Evolutionary conservation across 768 basidiomycete genomes (phyloP).

Genomic region (Boletus vinaceobasis): DNA sequence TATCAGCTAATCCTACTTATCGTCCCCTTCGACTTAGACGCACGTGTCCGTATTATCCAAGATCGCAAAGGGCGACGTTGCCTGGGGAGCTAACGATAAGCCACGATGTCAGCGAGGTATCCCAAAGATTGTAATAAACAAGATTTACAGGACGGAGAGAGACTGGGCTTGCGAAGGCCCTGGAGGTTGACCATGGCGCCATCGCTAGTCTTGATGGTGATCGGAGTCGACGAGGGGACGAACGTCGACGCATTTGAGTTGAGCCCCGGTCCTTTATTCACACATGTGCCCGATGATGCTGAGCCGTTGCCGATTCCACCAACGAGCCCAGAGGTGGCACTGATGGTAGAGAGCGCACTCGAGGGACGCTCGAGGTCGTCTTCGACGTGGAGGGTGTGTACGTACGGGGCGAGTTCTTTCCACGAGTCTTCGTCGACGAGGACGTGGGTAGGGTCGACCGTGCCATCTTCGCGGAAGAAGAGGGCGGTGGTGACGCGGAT

Average conservation of each 20-base stretch:
- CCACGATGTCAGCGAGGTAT: background rate
- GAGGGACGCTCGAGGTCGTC: slow-evolving; percentile 23
- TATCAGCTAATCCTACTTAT: background rate
- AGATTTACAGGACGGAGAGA: slow-evolving; percentile 25
- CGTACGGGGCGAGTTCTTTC: slow-evolving; percentile 30
- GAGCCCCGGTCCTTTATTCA: slow-evolving; percentile 3
- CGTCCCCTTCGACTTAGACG: slow-evolving; percentile 1
- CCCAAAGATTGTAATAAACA: too few relatives aligned
- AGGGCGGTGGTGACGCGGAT: slow-evolving; percentile 20
- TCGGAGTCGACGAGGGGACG: slow-evolving; percentile 13
- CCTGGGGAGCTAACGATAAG: slow-evolving; percentile 18
- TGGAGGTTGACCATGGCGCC: slow-evolving; percentile 15
- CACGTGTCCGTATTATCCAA: slow-evolving; percentile 19
- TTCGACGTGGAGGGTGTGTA: slow-evolving; percentile 31
- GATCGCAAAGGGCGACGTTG: slow-evolving; percentile 26
- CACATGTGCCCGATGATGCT: background rate
- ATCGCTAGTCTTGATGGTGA: slow-evolving; percentile 24
- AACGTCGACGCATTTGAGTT: slow-evolving; percentile 27
- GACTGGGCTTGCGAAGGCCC: slow-evolving; percentile 13
- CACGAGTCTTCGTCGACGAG: slow-evolving; percentile 32
- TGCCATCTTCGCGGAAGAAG: slow-evolving; percentile 31
- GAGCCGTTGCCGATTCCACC: background rate
- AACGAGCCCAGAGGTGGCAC: slow-evolving; percentile 2
- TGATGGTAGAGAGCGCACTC: slow-evolving; percentile 7
- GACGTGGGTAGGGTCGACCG: slow-evolving; percentile 21